Evolutionary conservation across 2,329 filamentous ascomycete species (phyloP), one percentile per base, ranked within the genome.

Genomic region (Alternaria ethzedia): DNA sequence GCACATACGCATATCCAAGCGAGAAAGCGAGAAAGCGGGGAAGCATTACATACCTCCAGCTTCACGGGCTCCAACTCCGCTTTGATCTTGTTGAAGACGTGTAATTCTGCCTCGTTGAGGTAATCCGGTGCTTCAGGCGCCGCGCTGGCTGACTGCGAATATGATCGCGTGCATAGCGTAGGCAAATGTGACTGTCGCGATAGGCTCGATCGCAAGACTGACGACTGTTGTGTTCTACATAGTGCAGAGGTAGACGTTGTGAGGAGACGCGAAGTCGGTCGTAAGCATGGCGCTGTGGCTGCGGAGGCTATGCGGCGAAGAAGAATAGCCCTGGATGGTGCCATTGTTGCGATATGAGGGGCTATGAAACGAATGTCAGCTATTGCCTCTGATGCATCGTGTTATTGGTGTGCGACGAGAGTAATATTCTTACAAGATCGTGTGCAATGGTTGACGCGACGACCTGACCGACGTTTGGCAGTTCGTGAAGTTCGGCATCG

Each of bases 61-160:
- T 80, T 81, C 13, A 75, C 77, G 20, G 84, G 84, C 6, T 79
- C 69, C 46, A 86, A 63, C 32, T 77, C 77, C 17, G 75, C 71
- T 68, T 79, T 81, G 20, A 85, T 75, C 63, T 83, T 82, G 50
- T 82, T 77, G 76, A 85, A 86, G 43, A 86, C 76, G 65, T 81
- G 78, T 57, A 81, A 75, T 68, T 86, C 84, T 61, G 74, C 75
- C 59, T 83, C 82, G 51, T 80, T 79, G 17, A 85, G 79, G 71
- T 83, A 83, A 64, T 84, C 82, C 26, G 84, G 84, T 21, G 83
- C 75, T 69, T 83, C 74, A 49, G 70, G 74, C 47, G 64, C 25
- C 11, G 59, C 45, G 57, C 60, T 63, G 32, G 70, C 64, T 46
- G 66, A 59, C 58, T 73, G 69, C 49, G 75, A 78, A 62, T 78